Evolutionary conservation across 306 rosid genomes (phyloP).

Genomic region (Vicia villosa): DNA sequence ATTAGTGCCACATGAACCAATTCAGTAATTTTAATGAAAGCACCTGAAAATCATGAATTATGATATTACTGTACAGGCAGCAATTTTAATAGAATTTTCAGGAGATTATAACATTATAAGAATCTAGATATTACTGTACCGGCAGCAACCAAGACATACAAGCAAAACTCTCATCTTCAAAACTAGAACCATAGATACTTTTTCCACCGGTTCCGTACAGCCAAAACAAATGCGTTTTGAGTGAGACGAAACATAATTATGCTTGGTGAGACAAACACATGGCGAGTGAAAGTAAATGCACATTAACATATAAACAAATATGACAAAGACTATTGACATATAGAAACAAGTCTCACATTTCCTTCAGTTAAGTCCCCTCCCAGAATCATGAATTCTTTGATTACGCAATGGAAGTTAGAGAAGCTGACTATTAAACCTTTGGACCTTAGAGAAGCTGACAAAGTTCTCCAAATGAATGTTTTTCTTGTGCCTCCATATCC

Average conservation of each 20-base stretch:
- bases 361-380: slow-evolving; percentile 97
- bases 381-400: slow-evolving; percentile 93
- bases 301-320: slow-evolving; percentile 18
- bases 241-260: slow-evolving; percentile 19
- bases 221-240: slow-evolving; percentile 33
- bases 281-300: slow-evolving; percentile 8
- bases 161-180: slow-evolving; percentile 75
- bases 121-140: slow-evolving; percentile 27
- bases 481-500: too few species aligned
- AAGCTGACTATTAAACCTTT: too few species aligned
- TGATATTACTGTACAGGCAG: too few species aligned
- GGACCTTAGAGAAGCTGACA: too few species aligned
- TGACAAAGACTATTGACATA: not conserved
- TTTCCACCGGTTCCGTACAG: slow-evolving; percentile 92
- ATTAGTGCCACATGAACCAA: too few species aligned
- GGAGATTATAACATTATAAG: not conserved
- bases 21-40: too few species aligned
- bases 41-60: too few species aligned
- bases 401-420: slow-evolving; percentile 90
- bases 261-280: slow-evolving; percentile 12
- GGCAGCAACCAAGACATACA: slow-evolving; percentile 51
- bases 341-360: slow-evolving; percentile 51
- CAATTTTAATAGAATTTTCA: slow-evolving; percentile 13
- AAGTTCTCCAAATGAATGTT: too few species aligned
- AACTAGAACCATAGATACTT: slow-evolving; percentile 84